Percentiles rank a stretch among this genome's conserved stretches.
These are phyloP conservation scores for Aureobasidium sp. DNA, from an alignment of 2,329 filamentous ascomycete species.

Conservation along the genomic window DNA sequence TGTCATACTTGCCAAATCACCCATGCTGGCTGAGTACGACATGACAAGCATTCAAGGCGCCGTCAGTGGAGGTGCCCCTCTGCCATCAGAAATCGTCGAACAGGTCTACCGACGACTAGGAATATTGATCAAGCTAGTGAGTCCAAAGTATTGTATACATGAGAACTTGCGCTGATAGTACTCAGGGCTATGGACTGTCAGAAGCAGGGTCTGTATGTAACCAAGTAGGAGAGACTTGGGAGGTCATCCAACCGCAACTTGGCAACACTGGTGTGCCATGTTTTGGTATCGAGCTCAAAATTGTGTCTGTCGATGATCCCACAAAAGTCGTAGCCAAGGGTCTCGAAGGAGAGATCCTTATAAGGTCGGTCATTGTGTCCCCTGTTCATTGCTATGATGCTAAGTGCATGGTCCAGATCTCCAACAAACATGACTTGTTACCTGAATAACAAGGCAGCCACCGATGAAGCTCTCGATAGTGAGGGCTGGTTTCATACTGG, in stretches of 20 bases:
- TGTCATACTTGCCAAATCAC: conserved; percentile 22
- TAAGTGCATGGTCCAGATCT: conserved; percentile 21
- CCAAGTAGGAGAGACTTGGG: conserved; percentile 13
- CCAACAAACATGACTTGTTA: conserved; percentile 22
- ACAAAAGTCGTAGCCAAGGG: conserved; percentile 26
- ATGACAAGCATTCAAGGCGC: conserved; percentile 35
- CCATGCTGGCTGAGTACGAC: conserved; percentile 31
- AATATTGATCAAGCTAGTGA: conserved; percentile 23
- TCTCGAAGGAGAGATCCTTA: conserved; percentile 24
- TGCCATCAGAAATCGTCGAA: conserved; percentile 23
- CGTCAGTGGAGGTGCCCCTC: conserved; percentile 45
- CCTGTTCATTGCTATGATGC: neutral
- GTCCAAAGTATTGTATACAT: neutral
- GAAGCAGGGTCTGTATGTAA: conserved; percentile 12
- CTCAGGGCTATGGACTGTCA: conserved; percentile 7
- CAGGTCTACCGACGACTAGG: conserved; percentile 8
- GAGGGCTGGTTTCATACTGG: conserved; percentile 28
- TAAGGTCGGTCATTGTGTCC: neutral
- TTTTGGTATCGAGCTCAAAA: conserved; percentile 11
- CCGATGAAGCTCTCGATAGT: conserved; percentile 20
- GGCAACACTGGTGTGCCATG: conserved; percentile 11
- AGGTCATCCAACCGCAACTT: conserved; percentile 9
- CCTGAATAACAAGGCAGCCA: conserved; percentile 26
- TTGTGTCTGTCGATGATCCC: conserved; percentile 14
- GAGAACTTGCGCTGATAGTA: conserved; percentile 20